A percentile compares a stretch with the other conserved stretches of the same genome.
Conservation (phyloP, 345 rosid genomes). For the Populus simonii region DNA sequence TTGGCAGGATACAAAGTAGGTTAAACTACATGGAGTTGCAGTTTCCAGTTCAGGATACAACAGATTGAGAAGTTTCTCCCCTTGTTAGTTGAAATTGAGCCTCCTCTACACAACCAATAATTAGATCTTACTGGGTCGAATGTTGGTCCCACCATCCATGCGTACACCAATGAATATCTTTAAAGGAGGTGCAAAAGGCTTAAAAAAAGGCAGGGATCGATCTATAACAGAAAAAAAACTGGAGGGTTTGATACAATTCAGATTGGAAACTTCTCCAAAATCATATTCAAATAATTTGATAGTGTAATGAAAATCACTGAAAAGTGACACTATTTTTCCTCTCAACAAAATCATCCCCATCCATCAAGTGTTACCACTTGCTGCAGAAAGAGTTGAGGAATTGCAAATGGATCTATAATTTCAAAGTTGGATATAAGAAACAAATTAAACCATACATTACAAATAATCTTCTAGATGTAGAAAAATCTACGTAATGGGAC, state of each 20-base stretch:
- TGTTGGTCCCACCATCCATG: not conserved
- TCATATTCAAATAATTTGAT: too few relatives aligned
- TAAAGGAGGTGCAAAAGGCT: not conserved
- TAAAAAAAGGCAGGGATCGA: not conserved
- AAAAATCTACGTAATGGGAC: not conserved
- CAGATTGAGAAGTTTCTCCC: not conserved
- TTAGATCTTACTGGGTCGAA: not conserved
- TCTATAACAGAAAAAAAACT: not conserved
- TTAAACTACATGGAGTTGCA: not conserved
- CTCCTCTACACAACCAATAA: too few relatives aligned
- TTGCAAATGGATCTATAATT: not conserved
- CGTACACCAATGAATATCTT: not conserved
- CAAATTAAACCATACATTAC: not conserved
- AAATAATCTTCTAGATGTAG: not conserved
- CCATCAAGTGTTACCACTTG: too few relatives aligned
- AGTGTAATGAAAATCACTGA: not conserved
- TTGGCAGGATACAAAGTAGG: too few relatives aligned
- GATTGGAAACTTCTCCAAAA: not conserved
- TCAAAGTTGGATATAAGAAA: not conserved
- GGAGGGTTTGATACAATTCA: not conserved
- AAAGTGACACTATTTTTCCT: not conserved
- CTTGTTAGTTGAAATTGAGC: not conserved
- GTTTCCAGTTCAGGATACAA: not conserved
- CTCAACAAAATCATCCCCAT: not conserved
- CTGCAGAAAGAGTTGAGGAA: too few relatives aligned